phyloP scores from a whole-genome alignment of 140 eudicot species.

The Stevia rebaudiana region DNA sequence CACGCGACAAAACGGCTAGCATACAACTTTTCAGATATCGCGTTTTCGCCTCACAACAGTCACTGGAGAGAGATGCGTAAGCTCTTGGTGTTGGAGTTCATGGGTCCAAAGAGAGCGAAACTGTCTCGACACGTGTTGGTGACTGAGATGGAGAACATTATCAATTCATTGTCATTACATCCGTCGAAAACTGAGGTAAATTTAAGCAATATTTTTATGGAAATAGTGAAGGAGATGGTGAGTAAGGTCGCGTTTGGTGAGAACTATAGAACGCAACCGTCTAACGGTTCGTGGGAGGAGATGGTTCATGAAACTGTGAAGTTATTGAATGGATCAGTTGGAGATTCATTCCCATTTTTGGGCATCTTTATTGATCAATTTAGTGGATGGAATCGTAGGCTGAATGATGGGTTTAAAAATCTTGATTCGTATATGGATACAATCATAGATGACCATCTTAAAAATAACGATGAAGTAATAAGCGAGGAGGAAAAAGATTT shows the following conservation, averaged over 20 bases:
- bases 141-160: slow-evolving; percentile 4
- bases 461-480: neutral
- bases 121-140: slow-evolving; percentile 15
- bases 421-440: slow-evolving; percentile 18
- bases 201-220: slow-evolving; percentile 5
- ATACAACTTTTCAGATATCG: slow-evolving; percentile 15
- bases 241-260: slow-evolving; percentile 20
- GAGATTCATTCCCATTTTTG: slow-evolving; percentile 16
- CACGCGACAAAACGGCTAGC: slow-evolving; percentile 2
- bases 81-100: slow-evolving; percentile 22
- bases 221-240: neutral
- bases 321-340: slow-evolving; percentile 2
- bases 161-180: neutral
- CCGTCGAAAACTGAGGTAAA: neutral
- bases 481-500: slow-evolving; percentile 23
- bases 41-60: slow-evolving; percentile 14
- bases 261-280: slow-evolving; percentile 1
- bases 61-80: slow-evolving; percentile 23
- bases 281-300: neutral
- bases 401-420: neutral
- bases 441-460: slow-evolving; percentile 19
- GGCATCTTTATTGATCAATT: neutral
- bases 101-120: slow-evolving; percentile 25
- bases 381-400: neutral
- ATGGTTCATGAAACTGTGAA: slow-evolving; percentile 3